Conservation (phyloP, 305 asterid species). For the Fraxinus sp. region DNA sequence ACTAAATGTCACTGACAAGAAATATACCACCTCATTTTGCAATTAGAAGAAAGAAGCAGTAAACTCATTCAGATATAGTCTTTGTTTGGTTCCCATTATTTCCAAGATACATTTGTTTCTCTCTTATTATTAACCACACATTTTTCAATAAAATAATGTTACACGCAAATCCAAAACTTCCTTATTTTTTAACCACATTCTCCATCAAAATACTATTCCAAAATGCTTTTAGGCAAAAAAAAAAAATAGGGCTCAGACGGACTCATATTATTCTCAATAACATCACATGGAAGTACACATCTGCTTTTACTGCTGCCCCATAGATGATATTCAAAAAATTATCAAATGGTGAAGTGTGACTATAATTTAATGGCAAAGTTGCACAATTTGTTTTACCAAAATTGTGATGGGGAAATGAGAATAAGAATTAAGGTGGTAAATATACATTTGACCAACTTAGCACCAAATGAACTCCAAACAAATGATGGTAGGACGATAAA, state of each 20-base stretch:
- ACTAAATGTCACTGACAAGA: constrained; percentile 81
- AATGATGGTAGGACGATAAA: background rate
- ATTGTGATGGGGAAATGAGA: constrained; percentile 23
- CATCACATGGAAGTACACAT: background rate
- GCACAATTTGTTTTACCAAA: constrained; percentile 12
- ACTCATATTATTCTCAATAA: background rate
- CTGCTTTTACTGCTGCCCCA: background rate
- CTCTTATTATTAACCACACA: background rate
- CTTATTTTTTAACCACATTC: background rate
- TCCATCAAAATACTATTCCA: background rate
- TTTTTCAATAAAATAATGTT: background rate
- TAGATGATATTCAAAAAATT: background rate
- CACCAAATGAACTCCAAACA: constrained; percentile 2
- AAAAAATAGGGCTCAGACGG: background rate
- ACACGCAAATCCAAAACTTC: background rate
- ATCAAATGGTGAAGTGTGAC: constrained; percentile 13
- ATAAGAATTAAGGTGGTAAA: constrained; percentile 3
- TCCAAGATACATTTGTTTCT: background rate
- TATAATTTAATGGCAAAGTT: constrained; percentile 9
- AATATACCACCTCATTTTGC: constrained; percentile 33
- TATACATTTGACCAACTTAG: constrained; percentile 4
- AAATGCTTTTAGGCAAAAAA: background rate
- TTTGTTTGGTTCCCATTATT: no score
- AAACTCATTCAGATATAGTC: constrained; percentile 10
- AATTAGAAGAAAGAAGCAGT: constrained; percentile 24